These are phyloP conservation scores for Apiospora arundinis DNA, from an alignment of 2,329 filamentous ascomycete species.

Conservation along the genomic window DNA sequence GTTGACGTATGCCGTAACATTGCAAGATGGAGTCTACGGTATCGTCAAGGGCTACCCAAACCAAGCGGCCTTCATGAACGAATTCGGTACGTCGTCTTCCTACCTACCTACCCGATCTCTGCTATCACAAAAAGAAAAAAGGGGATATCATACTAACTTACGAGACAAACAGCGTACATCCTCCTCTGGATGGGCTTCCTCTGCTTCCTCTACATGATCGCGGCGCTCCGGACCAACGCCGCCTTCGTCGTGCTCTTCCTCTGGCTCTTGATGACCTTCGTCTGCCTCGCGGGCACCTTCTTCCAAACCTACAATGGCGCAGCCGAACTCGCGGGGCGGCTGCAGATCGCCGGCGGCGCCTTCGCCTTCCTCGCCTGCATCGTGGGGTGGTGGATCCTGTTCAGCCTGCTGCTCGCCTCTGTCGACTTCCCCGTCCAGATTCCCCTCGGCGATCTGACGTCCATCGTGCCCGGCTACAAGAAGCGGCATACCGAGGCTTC, in stretches of 20 bases:
- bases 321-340: not conserved
- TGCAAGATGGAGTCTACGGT: constrained; percentile 1
- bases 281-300: constrained; percentile 7
- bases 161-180: not conserved
- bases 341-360: constrained; percentile 10
- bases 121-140: not conserved
- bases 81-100: not conserved
- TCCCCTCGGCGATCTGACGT: constrained; percentile 6
- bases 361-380: constrained; percentile 5
- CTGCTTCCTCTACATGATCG: constrained; percentile 12
- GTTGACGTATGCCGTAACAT: constrained; percentile 9
- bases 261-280: not conserved
- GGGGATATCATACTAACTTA: not conserved
- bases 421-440: constrained; percentile 8
- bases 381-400: constrained; percentile 8
- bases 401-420: constrained; percentile 4
- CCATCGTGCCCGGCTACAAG: constrained; percentile 1
- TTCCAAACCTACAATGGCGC: constrained; percentile 15
- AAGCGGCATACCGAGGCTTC: not conserved
- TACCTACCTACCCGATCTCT: not conserved
- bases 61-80: constrained; percentile 8
- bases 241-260: constrained; percentile 10
- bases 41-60: constrained; percentile 6
- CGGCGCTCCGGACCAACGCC: constrained; percentile 1
- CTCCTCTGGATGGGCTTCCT: constrained; percentile 11